Base-by-base conservation (phyloP, 2,329 filamentous ascomycete genomes). In the Aspergillus unguis region DNA sequence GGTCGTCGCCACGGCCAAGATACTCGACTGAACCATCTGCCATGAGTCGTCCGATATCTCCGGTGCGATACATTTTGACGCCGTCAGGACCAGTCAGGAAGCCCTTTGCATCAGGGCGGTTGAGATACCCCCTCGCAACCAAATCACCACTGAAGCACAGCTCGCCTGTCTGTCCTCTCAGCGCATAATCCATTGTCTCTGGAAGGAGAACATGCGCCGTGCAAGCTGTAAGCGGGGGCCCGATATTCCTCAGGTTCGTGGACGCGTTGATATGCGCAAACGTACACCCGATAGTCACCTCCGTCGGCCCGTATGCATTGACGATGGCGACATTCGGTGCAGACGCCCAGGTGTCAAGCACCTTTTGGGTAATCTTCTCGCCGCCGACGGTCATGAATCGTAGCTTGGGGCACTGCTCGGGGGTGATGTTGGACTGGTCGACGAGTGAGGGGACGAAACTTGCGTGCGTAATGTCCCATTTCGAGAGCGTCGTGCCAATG, bases 31-130 rank as follows among this genome's bases (percentile, higher is more conserved):
- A 87, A 0, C 87, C 87, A 62, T 94, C 87, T 0, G 83, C 77
- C 7, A 95, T 80, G 73, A 95, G 82, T 11, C 89, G 80, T 0
- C 90, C 91, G 58, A 92, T 78, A 63, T 96, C 91, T 0, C 91
- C 91, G 32, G 86, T 90, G 3, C 89, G 81, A 62, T 95, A 95
- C 1, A 95, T 74, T 1, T 84, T 61, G 25, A 56, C 55, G 1
- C 62, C 63, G 5, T 58, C 36, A 4, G 58, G 58, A 0, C 56
- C 57, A 4, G 43, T 50, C 3, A 59, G 42, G 17, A 64, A 65
- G 0, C 62, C 63, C 7, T 53, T 54, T 5, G 61, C 63, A 53
- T 67, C 64, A 6, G 65, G 58, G n/a, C 63, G 55, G 35, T 67
- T 65, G 29, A 64, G 55, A 26, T 68, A 68, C 0, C 65, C 65